Base-by-base conservation (phyloP, 2,329 filamentous ascomycete genomes). In the Penicillium expansum region DNA sequence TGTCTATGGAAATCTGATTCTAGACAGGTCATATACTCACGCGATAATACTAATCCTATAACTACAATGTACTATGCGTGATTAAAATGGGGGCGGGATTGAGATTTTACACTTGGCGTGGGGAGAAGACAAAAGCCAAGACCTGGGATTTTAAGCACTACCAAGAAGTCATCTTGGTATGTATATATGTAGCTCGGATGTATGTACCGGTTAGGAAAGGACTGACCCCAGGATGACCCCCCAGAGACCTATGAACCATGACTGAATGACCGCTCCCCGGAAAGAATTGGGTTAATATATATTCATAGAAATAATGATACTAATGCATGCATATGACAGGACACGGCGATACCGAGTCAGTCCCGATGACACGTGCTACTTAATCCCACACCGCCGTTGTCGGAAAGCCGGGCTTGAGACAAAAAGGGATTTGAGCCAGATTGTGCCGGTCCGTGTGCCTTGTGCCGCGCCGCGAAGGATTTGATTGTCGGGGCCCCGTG, bases 401-500 rank as follows among this genome's bases (percentile, higher is more conserved):
- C 39, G 49, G 49, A 52, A 52, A 37, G 49, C 39, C 49, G 49
- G 30, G 24, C 10, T 20, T 37, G 32, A 35, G 13, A 44, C 39
- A 37, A 24, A 32, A 50, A 27, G 22, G 49, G 4, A 24, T 16
- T 16, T 24, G 22, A 24, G 8, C 39, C 29, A 52, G 16, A 52
- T 35, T 52, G 39, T 16, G 35, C 39, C 49, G 39, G 48, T 52
- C 49, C 39, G 38, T 44, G 49, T 45, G 38, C 37, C 48, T n/a
- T 43, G 14, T 51, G 20, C 38, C 48, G 29, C 24, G 11, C 22
- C 22, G n/a, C 18, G 39, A 18, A 7, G n/a, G 11, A 4, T 30
- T 29, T 27, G 3, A n/a, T 13, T 79, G 16, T 39, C 13, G 18
- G 24, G 24, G 5, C 24, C 24, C 24, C 5, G 24, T 24, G 24